These are phyloP conservation scores for Fusarium protoensiforme DNA, from an alignment of 2,329 filamentous ascomycete species.

Conservation along the genomic window DNA sequence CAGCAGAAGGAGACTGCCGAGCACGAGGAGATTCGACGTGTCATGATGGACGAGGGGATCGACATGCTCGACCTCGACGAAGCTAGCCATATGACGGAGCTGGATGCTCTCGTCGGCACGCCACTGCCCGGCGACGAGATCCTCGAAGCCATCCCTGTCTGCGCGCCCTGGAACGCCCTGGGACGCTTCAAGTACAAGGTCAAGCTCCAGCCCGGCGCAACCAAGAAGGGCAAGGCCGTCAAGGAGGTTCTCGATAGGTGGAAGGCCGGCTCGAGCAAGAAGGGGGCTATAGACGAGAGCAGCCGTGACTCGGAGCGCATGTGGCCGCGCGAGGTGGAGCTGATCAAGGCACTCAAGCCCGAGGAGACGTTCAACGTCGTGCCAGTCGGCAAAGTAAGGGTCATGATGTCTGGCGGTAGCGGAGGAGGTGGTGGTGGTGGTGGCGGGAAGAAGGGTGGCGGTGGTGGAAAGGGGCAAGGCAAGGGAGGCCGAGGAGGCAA, in stretches of 20 bases:
- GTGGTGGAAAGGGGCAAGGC: constrained; percentile 46
- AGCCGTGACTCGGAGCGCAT: constrained; percentile 76
- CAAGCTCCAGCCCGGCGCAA: constrained; percentile 88
- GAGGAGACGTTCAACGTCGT: constrained; percentile 85
- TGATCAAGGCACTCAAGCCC: constrained; percentile 83
- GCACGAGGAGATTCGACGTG: constrained; percentile 75
- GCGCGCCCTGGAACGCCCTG: constrained; percentile 73
- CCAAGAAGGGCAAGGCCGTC: constrained; percentile 95
- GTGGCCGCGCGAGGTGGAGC: constrained; percentile 87
- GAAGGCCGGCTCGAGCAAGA: constrained; percentile 71
- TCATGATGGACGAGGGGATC: constrained; percentile 68
- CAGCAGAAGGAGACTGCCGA: constrained; percentile 80
- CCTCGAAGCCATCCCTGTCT: constrained; percentile 72
- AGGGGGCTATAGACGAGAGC: constrained; percentile 70
- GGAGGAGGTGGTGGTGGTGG: constrained; percentile 55
- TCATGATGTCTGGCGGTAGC: constrained; percentile 76
- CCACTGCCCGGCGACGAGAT: constrained; percentile 87
- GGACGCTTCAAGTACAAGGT: constrained; percentile 88
- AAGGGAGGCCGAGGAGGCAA: constrained; percentile 52
- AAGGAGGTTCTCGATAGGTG: constrained; percentile 89
- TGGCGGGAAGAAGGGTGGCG: constrained; percentile 51
- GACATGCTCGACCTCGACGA: constrained; percentile 71
- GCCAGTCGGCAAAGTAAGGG: constrained; percentile 81
- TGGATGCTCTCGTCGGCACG: constrained; percentile 81
- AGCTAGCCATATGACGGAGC: constrained; percentile 62